These are phyloP conservation scores for Lactifluus volemus DNA, from an alignment of 768 basidiomycete species.

Conservation along the genomic window DNA sequence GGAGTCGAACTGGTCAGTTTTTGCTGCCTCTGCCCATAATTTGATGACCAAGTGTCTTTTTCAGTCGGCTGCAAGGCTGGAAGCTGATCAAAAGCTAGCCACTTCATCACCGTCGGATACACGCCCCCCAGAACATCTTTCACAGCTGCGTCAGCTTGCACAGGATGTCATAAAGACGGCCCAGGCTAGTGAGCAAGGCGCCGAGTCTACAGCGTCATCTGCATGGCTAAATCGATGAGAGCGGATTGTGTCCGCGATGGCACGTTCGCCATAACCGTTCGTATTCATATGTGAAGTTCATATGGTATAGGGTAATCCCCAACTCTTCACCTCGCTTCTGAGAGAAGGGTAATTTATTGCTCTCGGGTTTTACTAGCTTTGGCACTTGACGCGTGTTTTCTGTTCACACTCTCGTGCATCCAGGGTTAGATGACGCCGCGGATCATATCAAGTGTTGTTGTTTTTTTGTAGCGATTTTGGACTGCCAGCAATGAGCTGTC, in stretches of 20 bases:
- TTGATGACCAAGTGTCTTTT: background rate
- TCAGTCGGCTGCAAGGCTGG: slow-evolving; percentile 9
- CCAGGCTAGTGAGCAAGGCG: background rate
- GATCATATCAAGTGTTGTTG: background rate
- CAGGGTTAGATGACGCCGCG: background rate
- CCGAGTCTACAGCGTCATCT: background rate
- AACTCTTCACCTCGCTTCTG: background rate
- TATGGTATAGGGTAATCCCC: background rate
- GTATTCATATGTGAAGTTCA: background rate
- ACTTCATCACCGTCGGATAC: slow-evolving; percentile 9
- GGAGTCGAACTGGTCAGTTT: slow-evolving; percentile 67
- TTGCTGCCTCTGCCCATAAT: background rate
- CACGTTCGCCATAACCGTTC: background rate
- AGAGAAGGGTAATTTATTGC: background rate
- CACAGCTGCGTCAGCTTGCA: slow-evolving; percentile 10
- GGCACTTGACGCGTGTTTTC: background rate
- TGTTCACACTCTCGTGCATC: background rate
- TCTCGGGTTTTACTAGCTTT: background rate
- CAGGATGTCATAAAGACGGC: slow-evolving; percentile 3
- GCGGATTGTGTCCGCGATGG: background rate
- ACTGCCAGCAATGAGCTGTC: background rate
- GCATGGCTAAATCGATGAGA: slow-evolving; percentile 9
- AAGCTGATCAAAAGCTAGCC: slow-evolving; percentile 3
- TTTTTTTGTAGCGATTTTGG: too few relatives aligned
- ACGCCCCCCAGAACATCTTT: slow-evolving; percentile 1